Evolutionary conservation across 2,329 filamentous ascomycete genomes (phyloP), one percentile per base, ranked within the genome.

Genomic region (Fusarium tricinctum): DNA sequence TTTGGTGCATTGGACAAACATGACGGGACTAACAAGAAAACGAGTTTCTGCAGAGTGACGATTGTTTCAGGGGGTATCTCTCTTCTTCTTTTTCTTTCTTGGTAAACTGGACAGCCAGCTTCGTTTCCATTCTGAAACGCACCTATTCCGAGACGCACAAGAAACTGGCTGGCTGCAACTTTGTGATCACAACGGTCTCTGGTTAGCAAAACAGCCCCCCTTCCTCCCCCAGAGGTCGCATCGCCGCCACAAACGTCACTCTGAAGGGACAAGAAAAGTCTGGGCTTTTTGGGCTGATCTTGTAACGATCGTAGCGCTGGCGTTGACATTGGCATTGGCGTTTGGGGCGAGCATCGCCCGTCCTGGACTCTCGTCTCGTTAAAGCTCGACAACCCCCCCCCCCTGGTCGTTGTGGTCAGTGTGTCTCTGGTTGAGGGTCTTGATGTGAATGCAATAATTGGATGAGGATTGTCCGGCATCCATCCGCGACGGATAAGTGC

Each of bases 101-200:
- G 15, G 19, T 55, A 46, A 48, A 57, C 42, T 57, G 60, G 47
- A 58, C 56, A 45, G 48, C 10, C 23, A 60, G 38, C 52, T 68
- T 64, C 57, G 64, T 70, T 61, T 63, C 48, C 60, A 50, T 60
- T 71, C 57, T 74, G 70, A 74, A 74, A 74, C 72, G 32, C 46
- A 63, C 40, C 64, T 51, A 53, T 55, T 59, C 66, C 65, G 61
- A 68, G 63, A 67, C 59, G 32, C 32, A 59, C 22, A 46, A 57
- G 53, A 68, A 65, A 49, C 50, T 23, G 39, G 35, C 30, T 17
- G 35, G 35, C 35, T n/a, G 35, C 35, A 38, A 38, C 35, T n/a
- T 38, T 38, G n/a, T 10, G 35, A 38, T n/a, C n/a, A 38, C 17
- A 38, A 38, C 35, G 15, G 35, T 17, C 9, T 38, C 35, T 38